Conservation (phyloP, 1,284 basidiomycete species). For the Flammula alnicola region DNA sequence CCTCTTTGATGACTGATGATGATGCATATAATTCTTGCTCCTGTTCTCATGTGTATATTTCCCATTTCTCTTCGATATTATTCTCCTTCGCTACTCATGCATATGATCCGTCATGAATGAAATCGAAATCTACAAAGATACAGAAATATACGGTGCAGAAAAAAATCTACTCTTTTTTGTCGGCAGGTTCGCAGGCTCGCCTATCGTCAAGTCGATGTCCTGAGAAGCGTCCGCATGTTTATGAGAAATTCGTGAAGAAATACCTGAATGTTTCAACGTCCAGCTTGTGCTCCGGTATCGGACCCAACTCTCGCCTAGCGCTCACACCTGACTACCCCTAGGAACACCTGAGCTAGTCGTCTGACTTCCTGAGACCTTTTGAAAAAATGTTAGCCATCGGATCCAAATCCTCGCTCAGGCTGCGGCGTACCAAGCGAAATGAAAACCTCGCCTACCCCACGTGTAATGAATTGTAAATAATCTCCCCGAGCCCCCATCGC, state of each 20-base stretch:
- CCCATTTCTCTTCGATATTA: slow-evolving; percentile 24
- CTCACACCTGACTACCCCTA: background rate
- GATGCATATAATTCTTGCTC: slow-evolving; percentile 25
- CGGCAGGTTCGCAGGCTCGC: slow-evolving; percentile 3
- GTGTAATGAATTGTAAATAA: slow-evolving; percentile 22
- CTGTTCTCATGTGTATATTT: slow-evolving; percentile 30
- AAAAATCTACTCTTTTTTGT: slow-evolving; percentile 6
- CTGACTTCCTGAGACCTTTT: background rate
- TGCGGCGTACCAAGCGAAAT: slow-evolving; percentile 18
- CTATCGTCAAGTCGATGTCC: background rate
- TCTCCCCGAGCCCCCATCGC: background rate
- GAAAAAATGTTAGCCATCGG: background rate
- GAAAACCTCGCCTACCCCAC: slow-evolving; percentile 25
- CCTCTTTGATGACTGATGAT: slow-evolving; percentile 23
- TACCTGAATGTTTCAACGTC: background rate
- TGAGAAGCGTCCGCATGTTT: background rate
- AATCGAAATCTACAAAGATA: slow-evolving; percentile 24
- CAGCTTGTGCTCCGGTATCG: background rate
- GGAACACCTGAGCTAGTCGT: background rate
- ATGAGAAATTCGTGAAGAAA: background rate
- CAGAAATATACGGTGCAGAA: slow-evolving; percentile 10
- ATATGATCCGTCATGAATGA: slow-evolving; percentile 31
- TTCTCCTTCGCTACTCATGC: slow-evolving; percentile 26
- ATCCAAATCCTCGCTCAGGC: slow-evolving; percentile 5
- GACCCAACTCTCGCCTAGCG: too few species aligned